Evolutionary conservation across 208 protist species (phyloP), one percentile per base, ranked within the genome.

Genomic region (Acanthamoeba healyi): DNA sequence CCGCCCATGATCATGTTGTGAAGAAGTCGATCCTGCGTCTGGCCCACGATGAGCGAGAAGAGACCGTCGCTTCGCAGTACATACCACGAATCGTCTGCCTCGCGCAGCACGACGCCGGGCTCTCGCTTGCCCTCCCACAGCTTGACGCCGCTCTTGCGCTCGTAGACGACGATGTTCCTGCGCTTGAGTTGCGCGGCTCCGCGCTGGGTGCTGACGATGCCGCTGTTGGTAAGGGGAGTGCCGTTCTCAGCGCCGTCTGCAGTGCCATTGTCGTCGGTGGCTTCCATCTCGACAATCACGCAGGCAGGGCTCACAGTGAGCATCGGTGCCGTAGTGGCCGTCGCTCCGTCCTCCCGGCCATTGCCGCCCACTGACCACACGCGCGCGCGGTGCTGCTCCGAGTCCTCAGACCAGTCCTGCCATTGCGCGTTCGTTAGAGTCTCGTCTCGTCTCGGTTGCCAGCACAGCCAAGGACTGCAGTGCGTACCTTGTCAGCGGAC

Each of bases 81-180:
- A 40, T 81, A 51, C 36, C 49, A 94, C 79, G n/a, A 65, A 49
- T 89, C 70, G 74, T 38, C 24, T 54, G 92, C 74, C 26, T 84
- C 44, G 10, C 36, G 44, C 44, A 84, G 38, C 15, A 84, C 32
- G 10, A 22, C 82, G 92, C 94, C 46, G 46, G 92, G 29, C 94
- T 92, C 79, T 36, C 92, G 19, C 51, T 32, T 24, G 81, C 92
- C n/a, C 89, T 58, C n/a, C 70, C 90, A 46, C 72, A 84, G 58
- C 29, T 88, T 56, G 72, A 77, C 46, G 1, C 61, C 49, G 61
- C 29, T 26, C 61, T 26, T 24, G 7, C 63, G 86, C 24, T 40
- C 86, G 54, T 58, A 58, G 46, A 44, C 49, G 36, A 51, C 10
- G 32, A 36, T 19, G 38, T 63, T 19, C 36, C 56, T 65, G 5